Base-by-base conservation (phyloP, 768 basidiomycete genomes). In the Mycena venus region DNA sequence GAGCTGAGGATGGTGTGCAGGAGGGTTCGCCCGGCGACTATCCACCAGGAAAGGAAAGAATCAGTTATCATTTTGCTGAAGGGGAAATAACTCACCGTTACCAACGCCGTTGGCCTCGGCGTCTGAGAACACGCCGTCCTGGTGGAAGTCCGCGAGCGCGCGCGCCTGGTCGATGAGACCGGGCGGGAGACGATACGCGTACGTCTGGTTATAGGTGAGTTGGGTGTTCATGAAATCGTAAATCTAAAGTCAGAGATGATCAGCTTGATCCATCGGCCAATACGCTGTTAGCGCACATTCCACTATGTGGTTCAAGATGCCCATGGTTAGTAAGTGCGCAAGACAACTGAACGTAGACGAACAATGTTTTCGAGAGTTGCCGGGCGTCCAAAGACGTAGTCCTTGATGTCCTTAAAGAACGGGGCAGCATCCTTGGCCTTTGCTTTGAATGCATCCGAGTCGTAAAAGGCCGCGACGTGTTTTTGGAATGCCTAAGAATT, bases 11-110 rank as follows among this genome's bases (percentile, higher is more conserved):
- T 87, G 31, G 92, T 91, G 81, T 92, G 89, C 42, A 96, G 85
- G 73, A 95, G 85, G 44, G 95, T 94, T 75, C 94, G 93, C 44
- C 94, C 94, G 79, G 96, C 94, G 80, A 97, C 95, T 96, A 77
- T 49, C 12, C 10, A 51, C n/a, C n/a, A n/a, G n/a, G 19, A 23
- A 21, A 14, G 34, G 49, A 29, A 4, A 55, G 21, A 15, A 6
- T 55, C 21, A 63, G 23, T 15, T 8, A 11, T 25, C 8, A 2
- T 19, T 8, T 2, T 14, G 21, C 2, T 3, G 14, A 47, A n/a
- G 19, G 15, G 23, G 17, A 1, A 38, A 60, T 23, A 49, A 60
- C 93, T 51, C 78, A 95, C 94, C 90, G 86, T 96, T 96, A 17
- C 93, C 94, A 79, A 97, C 88, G 71, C 93, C 91, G 67, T 83